Conservation (phyloP, 2,329 filamentous ascomycete species). For the Trichoderma aggressivum region DNA sequence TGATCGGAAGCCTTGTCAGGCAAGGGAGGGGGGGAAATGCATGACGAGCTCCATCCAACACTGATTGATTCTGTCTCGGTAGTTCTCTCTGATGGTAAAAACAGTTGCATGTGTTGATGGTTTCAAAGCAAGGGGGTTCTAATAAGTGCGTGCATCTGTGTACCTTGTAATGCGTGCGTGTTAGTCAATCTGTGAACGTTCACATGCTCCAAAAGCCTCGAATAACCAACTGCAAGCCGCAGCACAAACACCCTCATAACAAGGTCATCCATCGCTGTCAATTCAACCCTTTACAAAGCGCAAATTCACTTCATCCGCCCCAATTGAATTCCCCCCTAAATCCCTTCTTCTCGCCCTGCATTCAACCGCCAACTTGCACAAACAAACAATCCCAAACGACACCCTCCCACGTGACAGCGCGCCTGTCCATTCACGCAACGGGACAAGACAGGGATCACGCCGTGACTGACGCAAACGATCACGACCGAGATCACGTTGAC, state of each 20-base stretch:
- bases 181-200: not conserved
- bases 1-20: constrained; percentile 5
- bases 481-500: not conserved
- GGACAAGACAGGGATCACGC: not conserved
- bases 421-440: not conserved
- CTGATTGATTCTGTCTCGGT: not conserved
- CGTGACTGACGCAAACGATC: constrained; percentile 12
- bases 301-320: not conserved
- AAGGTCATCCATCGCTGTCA: not conserved
- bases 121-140: not conserved
- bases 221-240: not conserved
- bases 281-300: not conserved
- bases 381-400: not conserved
- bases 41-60: not conserved
- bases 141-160: not conserved
- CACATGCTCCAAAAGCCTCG: not conserved
- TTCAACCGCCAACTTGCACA: not conserved
- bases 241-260: not conserved
- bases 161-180: not conserved
- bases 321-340: too few relatives aligned
- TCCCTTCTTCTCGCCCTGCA: not conserved
- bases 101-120: not conserved
- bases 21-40: not conserved
- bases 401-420: constrained; percentile 11
- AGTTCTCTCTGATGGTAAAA: not conserved